A percentile compares a stretch with the other conserved stretches of the same genome.
Evolutionary conservation across 2,329 filamentous ascomycete species (phyloP).

Genomic region (Plenodomus biglobosus): DNA sequence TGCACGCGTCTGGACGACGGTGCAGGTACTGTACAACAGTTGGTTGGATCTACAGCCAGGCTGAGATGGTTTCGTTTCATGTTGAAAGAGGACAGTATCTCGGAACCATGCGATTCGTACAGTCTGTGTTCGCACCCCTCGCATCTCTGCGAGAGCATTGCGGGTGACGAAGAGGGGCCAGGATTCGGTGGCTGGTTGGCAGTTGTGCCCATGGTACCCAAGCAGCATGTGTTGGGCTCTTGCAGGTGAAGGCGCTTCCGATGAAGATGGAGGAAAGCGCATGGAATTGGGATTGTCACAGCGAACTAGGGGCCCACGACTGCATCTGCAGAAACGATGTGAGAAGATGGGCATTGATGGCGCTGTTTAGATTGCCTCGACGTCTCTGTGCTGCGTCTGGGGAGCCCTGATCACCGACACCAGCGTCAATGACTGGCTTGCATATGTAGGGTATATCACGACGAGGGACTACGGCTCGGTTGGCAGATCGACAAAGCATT

Average conservation of each 20-base stretch:
- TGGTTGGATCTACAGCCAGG: constrained; percentile 12
- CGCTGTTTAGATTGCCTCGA: too few species aligned
- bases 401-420: too few species aligned
- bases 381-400: too few species aligned
- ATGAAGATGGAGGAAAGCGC: too few species aligned
- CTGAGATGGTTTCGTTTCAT: constrained; percentile 17
- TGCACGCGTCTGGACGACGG: constrained; percentile 14
- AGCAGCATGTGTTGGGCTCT: constrained; percentile 26
- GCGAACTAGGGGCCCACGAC: too few species aligned
- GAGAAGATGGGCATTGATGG: too few species aligned
- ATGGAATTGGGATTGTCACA: too few species aligned
- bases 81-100: constrained; percentile 9
- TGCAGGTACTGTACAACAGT: constrained; percentile 25
- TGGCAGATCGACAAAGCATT: constrained; percentile 33
- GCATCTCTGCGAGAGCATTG: not conserved
- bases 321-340: too few species aligned
- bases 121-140: constrained; percentile 7
- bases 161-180: constrained; percentile 1
- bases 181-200: constrained; percentile 29
- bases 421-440: too few species aligned
- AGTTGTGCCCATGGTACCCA: constrained; percentile 26
- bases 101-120: constrained; percentile 8
- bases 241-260: too few species aligned
- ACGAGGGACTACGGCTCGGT: constrained; percentile 17
- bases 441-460: constrained; percentile 10